Evolutionary conservation across 495 filamentous ascomycete genomes (phyloP), one percentile per base, ranked within the genome.

Genomic region (Clohesyomyces aquaticus): DNA sequence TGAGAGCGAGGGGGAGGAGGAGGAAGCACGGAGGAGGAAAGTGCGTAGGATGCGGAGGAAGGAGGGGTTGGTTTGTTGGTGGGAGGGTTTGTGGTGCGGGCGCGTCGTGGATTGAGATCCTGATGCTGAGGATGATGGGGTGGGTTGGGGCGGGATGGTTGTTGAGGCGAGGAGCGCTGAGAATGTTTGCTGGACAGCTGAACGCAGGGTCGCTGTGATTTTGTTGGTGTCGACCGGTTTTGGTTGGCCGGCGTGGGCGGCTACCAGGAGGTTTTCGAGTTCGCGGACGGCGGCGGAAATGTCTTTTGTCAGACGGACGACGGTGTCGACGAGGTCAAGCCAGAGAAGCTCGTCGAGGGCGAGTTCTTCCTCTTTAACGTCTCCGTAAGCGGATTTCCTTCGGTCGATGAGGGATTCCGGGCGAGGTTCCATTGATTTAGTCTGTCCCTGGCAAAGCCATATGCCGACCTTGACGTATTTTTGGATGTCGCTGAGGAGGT

Each of bases 371-470:
- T 87, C 82, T 38, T 43, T 22, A 46, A 60, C 43, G 67, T 67
- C 60, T 59, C 67, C 65, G 56, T 72, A 26, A 21, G 83, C 70
- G 3, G 80, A 75, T 60, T 72, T 65, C 0, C 78, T 70, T 69
- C 76, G 74, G 68, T 84, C 81, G 32, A 52, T 68, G 50, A 18
- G 60, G 42, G 49, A 47, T 54, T 59, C 72, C 42, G 38, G 18
- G 42, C 48, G 8, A 23, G 72, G 69, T 14, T 72, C 51, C 1
- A 55, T 71, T 0, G 82, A 84, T 68, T 88, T 91, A 53, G 83
- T 93, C 75, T 98, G 92, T 32, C 90, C 87, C 76, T 94, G 91
- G 69, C 94, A 97, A 22, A 98, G 82, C 94, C 94, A 98, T 21
- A 93, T 90, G 27, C 94, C 94, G 21, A 98, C 91, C 52, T 90